Base-by-base conservation (phyloP, 2,329 filamentous ascomycete species). In the Cladosporium cucumerinum region DNA sequence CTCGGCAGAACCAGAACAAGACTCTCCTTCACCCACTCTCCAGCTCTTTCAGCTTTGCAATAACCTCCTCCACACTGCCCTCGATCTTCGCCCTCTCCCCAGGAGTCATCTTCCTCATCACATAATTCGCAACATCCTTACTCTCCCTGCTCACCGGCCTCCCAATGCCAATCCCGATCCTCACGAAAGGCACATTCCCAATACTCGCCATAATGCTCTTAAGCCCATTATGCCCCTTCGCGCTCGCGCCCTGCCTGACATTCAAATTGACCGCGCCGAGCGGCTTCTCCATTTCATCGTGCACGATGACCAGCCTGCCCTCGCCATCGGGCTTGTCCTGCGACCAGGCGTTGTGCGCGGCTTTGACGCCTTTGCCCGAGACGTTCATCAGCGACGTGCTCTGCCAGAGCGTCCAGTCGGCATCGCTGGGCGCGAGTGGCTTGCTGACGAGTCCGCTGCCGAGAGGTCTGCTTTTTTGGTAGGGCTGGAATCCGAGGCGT, bases 131-230 rank as follows among this genome's bases (percentile, higher is more conserved):
- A 11, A 98, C 93, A 2, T 85, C 86, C 46, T 81, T 79, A 25
- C 82, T 80, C 58, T 92, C 88, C 68, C 93, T 83, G 67, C 84
- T 88, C 54, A 80, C 81, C 0, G 94, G 94, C 54, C 95, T 81
- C n/a, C 92, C 93, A 78, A 98, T 97, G 0, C 95, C 95, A 14
- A 98, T 80, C 0, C 90, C 89, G 59, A 98, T 86, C 43, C 72
- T 67, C 30, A 69, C 71, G 60, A 70, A 98, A 82, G 90, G 93
- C 92, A 76, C 97, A 92, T 77, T 96, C 90, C 57, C 91, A 39
- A 74, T 66, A 11, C 64, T 49, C 76, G 90, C 96, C 77, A 96
- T 88, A 77, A 98, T 65, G 67, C 77, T 79, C 74, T 82, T 83
- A 61, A 82, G 65, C 30, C 79, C 76, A 70, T 82, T 82, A 58